Evolutionary conservation across 495 filamentous ascomycete genomes (phyloP).

Genomic region (Trichoderma asperelloides): DNA sequence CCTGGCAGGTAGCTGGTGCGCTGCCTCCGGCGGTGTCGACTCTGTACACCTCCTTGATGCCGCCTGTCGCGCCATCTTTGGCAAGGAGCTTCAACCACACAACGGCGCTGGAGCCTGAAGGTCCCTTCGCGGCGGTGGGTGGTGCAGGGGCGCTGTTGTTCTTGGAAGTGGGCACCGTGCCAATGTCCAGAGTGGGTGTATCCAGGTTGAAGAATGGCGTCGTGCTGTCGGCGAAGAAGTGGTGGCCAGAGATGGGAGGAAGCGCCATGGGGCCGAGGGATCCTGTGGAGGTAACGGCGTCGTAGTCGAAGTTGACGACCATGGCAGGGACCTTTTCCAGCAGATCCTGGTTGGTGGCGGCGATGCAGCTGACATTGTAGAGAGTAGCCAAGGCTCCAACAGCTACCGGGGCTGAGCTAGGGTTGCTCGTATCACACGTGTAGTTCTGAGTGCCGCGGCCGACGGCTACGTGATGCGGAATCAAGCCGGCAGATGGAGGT

Average conservation of each 20-base stretch:
- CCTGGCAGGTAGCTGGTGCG: conserved; percentile 66
- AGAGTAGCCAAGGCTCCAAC: conserved; percentile 76
- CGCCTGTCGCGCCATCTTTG: conserved; percentile 43
- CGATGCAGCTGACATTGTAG: conserved; percentile 79
- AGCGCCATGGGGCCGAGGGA: conserved; percentile 45
- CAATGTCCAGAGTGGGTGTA: conserved; percentile 40
- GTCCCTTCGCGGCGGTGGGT: conserved; percentile 40
- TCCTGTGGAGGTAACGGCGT: conserved; percentile 16
- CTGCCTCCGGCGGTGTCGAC: conserved; percentile 76
- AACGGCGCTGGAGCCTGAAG: conserved; percentile 50
- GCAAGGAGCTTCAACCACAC: conserved; percentile 59
- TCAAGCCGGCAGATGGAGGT: conserved; percentile 45
- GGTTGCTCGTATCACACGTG: conserved; percentile 57
- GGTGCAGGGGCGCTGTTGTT: conserved; percentile 48
- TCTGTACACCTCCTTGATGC: conserved; percentile 71
- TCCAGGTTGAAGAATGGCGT: conserved; percentile 76
- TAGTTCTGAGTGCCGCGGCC: conserved; percentile 92
- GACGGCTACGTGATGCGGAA: conserved; percentile 66
- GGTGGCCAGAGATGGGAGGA: conserved; percentile 59
- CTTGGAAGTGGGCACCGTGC: conserved; percentile 56
- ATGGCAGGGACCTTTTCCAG: conserved; percentile 45
- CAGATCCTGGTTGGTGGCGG: conserved; percentile 54
- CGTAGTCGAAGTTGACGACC: conserved; percentile 46
- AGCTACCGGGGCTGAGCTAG: conserved; percentile 48
- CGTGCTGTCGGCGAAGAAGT: conserved; percentile 61